Evolutionary conservation across 1,284 basidiomycete genomes (phyloP).

Genomic region (Phylloporus gajari): DNA sequence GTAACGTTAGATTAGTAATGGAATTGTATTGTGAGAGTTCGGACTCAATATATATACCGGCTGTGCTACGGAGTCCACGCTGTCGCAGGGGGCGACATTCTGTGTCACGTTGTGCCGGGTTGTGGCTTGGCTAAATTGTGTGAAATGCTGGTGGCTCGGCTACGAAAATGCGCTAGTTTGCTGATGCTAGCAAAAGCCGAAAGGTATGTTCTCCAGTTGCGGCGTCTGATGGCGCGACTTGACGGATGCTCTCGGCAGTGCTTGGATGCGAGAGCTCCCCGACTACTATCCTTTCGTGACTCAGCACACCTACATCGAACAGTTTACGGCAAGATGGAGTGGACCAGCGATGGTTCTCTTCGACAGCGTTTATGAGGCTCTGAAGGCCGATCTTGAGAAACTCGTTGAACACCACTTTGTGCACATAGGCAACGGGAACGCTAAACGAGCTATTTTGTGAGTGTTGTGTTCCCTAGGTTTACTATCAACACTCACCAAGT

Average conservation of each 20-base stretch:
- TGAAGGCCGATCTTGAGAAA: slow-evolving; percentile 52
- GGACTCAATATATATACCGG: too few species aligned
- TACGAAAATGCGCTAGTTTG: too few species aligned
- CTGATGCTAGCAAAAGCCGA: slow-evolving; percentile 51
- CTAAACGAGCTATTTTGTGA: slow-evolving; percentile 56
- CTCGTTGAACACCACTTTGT: slow-evolving; percentile 62
- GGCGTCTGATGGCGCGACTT: not conserved
- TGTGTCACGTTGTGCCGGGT: too few species aligned
- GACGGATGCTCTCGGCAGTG: slow-evolving; percentile 50
- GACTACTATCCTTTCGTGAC: slow-evolving; percentile 73
- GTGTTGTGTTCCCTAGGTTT: slow-evolving; percentile 30
- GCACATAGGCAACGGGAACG: slow-evolving; percentile 60
- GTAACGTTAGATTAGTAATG: too few species aligned
- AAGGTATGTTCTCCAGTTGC: slow-evolving; percentile 49
- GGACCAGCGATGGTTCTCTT: slow-evolving; percentile 61
- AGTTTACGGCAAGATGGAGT: slow-evolving; percentile 61
- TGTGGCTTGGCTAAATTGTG: too few species aligned
- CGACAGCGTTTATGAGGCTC: slow-evolving; percentile 51
- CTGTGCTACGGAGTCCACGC: too few species aligned
- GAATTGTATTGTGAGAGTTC: too few species aligned
- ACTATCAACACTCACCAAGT: not conserved
- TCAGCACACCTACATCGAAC: slow-evolving; percentile 59
- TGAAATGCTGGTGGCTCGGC: too few species aligned
- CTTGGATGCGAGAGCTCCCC: slow-evolving; percentile 74
- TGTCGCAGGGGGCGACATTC: too few species aligned